These are phyloP conservation scores for Starmera stellimalicola DNA, from an alignment of 1,139 yeast genomes.

Conservation along the genomic window DNA sequence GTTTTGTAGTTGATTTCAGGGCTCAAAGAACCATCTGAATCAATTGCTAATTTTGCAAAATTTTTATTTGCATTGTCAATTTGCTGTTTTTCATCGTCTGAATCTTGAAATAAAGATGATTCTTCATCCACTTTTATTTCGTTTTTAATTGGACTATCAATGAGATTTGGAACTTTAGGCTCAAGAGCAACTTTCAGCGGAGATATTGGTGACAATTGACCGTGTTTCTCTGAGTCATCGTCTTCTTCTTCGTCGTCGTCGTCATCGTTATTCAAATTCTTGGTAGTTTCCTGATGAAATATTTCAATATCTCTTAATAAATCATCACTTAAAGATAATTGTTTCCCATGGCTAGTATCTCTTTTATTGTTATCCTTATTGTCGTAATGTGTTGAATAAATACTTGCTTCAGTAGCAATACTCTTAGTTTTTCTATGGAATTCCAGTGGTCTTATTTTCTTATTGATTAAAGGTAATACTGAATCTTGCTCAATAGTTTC, in stretches of 20 bases:
- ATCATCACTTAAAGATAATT: conserved; percentile 18
- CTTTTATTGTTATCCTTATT: neutral
- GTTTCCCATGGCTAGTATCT: conserved; percentile 10
- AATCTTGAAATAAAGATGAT: conserved; percentile 14
- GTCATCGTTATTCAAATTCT: neutral
- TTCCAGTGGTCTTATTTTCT: conserved; percentile 9
- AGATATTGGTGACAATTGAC: conserved; percentile 14
- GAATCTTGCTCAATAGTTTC: neutral
- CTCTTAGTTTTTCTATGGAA: conserved; percentile 15
- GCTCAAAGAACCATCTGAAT: neutral
- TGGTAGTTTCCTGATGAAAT: conserved; percentile 10
- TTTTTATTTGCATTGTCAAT: neutral
- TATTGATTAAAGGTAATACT: neutral
- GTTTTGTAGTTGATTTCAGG: conserved; percentile 4
- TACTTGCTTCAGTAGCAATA: conserved; percentile 3
- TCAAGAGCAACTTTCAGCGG: conserved; percentile 6
- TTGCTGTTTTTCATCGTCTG: conserved; percentile 9
- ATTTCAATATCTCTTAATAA: conserved; percentile 17
- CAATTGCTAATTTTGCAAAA: neutral
- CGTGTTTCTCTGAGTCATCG: conserved; percentile 4
- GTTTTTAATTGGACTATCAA: no score
- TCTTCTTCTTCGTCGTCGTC: conserved; percentile 5
- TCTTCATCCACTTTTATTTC: no score
- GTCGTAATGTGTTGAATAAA: neutral
- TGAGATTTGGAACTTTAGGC: no score